Base-by-base conservation (phyloP, 108 stramenopile species). In the Cyclotella distinguenda region DNA sequence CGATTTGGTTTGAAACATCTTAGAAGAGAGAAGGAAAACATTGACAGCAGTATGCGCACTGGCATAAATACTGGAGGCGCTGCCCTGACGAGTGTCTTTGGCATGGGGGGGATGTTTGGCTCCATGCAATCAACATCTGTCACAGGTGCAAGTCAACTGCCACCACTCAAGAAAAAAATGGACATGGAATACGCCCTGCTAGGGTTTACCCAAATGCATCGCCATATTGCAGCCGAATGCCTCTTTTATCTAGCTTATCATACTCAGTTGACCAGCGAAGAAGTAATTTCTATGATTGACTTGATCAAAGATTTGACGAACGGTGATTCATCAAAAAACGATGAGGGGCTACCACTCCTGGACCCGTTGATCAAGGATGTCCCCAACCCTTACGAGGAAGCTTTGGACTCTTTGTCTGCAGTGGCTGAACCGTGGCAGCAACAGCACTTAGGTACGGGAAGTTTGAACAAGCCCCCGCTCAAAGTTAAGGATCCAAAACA, bases 231-330 rank as follows among this genome's bases (percentile, higher is more conserved):
- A 0, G 52, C 80, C 5, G 84, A 88, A 74, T 80, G 74, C 40
- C 61, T 94, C 0, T 88, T 88, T 53, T 89, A 78, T 49, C 58
- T 90, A 6, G 85, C 88, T 0, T 94, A 94, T 64, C 84, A 89
- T 47, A 87, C 87, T 1, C 89, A 94, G 70, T 58, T 86, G 52
- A 79, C 66, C 8, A 43, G 42, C 3, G 63, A 68, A 19, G 92
- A 94, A 71, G 78, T 87, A 13, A 70, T 59, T 11, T 50, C 53
- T 9, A 27, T 94, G 26, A 65, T 94, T 36, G 87, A 90, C 70
- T 62, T 89, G 65, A 73, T 91, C 16, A 55, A 72, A 31, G 83
- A 84, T 18, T 55, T 91, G 49, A 83, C 78, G 18, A 84, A 85
- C 56, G 77, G 84, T 3, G 42, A 33, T 23, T 53, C 62, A 21